phyloP scores from a whole-genome alignment of 164 flowering plant genomes.

The Kalanchoe fedtschenkoi region DNA sequence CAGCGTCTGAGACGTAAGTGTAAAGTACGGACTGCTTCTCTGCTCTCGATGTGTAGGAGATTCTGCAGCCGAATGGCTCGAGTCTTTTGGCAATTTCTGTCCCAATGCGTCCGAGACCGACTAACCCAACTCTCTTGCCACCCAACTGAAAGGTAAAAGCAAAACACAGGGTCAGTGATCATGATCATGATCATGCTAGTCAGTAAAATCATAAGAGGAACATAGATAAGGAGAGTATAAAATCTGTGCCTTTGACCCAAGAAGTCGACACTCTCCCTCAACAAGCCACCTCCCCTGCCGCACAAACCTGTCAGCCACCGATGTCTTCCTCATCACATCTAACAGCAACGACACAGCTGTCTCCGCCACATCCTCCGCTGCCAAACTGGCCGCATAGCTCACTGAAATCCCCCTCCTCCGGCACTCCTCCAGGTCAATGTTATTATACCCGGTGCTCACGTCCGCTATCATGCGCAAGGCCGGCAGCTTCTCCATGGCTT shows the following conservation, averaged over 20 bases:
- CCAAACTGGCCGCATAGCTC: constrained; percentile 73
- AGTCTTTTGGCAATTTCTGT: background rate
- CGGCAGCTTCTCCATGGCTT: constrained; percentile 25
- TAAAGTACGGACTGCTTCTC: constrained; percentile 35
- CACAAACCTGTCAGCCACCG: constrained; percentile 1
- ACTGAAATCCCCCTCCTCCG: constrained; percentile 65
- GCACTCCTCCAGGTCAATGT: constrained; percentile 62
- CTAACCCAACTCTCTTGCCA: background rate
- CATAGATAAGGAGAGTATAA: too few relatives aligned
- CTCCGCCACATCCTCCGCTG: constrained; percentile 25
- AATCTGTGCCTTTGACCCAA: background rate
- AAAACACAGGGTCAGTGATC: too few relatives aligned
- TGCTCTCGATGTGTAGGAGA: constrained; percentile 55
- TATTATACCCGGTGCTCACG: constrained; percentile 69
- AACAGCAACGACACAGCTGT: background rate
- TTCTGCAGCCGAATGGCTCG: constrained; percentile 57
- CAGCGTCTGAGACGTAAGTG: constrained; percentile 42
- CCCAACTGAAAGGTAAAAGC: too few relatives aligned
- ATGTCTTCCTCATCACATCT: constrained; percentile 2
- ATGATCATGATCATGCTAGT: too few relatives aligned
- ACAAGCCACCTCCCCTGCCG: constrained; percentile 1
- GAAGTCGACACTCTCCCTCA: background rate
- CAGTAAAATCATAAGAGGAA: too few relatives aligned
- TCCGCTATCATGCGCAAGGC: constrained; percentile 64
- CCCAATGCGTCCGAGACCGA: background rate